Evolutionary conservation across 306 rosid genomes (phyloP), one percentile per base, ranked within the genome.

Genomic region (Fragaria ananassa): DNA sequence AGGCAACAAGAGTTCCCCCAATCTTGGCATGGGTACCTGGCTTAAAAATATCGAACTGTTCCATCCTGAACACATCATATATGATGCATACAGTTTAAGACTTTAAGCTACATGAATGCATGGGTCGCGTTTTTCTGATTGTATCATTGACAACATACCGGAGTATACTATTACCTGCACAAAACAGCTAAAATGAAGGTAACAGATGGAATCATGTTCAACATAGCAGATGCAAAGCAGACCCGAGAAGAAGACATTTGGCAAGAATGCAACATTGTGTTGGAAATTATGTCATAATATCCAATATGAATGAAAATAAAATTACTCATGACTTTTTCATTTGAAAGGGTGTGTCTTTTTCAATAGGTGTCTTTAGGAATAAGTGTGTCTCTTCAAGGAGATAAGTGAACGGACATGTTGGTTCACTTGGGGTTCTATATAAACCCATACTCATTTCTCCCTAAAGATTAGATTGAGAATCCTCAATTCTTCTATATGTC

Each of bases 101-200:
- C 27, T 19, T 53, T 17, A 51, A 53, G 25, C 21, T 31, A 31
- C 34, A 31, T 31, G 34, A 2, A 31, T 31, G 34, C 57, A 51
- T 18, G 11, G 31, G 3, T 6, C 4, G 1, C 31, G 25, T n/a
- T 56, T 57, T 10, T 50, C 10, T 23, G 63, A 57, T 23, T 18
- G 11, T 53, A 7, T 54, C 56, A 17, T 17, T 50, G n/a, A n/a
- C 10, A 11, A 54, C 60, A 57, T 2, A 57, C 15, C 0, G 11
- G 31, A 57, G 6, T 57, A 57, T 57, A 19, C 34, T 21, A 57
- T 23, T 72, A 74, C 85, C 80, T 68, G 77, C 53, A 78, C 18
- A 74, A 12, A 49, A 78, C 77, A 19, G 82, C 82, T 42, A 69
- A 25, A 69, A 68, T 19, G 56, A 68, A 77, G 78, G 85, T 68